These are phyloP conservation scores for Micromonas commoda DNA, from an alignment of 139 green algal genomes.

Conservation along the genomic window DNA sequence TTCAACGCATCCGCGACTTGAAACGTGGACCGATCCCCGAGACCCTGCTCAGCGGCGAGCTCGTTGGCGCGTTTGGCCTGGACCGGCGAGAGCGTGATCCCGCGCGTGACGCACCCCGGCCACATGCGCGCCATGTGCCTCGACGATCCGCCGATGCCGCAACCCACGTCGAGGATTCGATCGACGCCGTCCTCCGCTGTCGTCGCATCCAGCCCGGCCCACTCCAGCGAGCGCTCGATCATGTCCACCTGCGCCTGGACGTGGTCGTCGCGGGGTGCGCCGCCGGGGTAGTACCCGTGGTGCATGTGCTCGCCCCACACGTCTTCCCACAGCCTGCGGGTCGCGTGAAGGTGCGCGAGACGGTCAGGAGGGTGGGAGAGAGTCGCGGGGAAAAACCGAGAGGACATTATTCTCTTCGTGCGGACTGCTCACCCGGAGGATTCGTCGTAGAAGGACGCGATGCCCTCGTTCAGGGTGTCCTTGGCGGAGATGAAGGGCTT, in stretches of 20 bases:
- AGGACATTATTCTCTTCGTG: too few relatives aligned
- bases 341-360: too few relatives aligned
- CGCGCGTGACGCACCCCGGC: constrained; percentile 48
- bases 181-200: too few relatives aligned
- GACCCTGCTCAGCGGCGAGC: constrained; percentile 49
- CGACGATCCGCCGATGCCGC: constrained; percentile 86
- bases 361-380: too few relatives aligned
- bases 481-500: background rate
- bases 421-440: too few relatives aligned
- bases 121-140: constrained; percentile 77
- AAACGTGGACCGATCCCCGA: constrained; percentile 49
- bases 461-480: constrained; percentile 74
- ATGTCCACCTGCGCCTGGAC: constrained; percentile 69
- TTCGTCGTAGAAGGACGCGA: constrained; percentile 92
- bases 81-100: constrained; percentile 85
- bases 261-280: constrained; percentile 7
- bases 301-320: constrained; percentile 89
- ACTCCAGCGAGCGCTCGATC: constrained; percentile 83
- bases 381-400: too few relatives aligned
- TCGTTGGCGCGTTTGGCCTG: constrained; percentile 75
- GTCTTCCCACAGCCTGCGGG: constrained; percentile 89
- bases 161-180: constrained; percentile 90
- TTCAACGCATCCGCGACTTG: constrained; percentile 90
- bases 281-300: constrained; percentile 83
- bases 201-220: constrained; percentile 53